Conservation (phyloP, 345 rosid species). For the Laguncularia racemosa region DNA sequence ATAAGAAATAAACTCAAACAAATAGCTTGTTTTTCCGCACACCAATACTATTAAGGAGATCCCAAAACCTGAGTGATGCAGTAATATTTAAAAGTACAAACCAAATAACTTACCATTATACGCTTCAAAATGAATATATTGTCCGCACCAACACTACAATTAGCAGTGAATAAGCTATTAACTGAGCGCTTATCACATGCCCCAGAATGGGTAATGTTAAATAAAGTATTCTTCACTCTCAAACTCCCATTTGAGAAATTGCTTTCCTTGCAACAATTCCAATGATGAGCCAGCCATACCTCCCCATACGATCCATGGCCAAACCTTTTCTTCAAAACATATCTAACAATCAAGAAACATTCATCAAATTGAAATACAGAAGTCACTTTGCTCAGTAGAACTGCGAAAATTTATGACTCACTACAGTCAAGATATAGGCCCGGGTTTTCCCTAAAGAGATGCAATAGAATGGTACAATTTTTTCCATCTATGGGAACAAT, state of each 20-base stretch:
- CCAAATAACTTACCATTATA: constrained; percentile 60
- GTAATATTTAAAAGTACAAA: not conserved
- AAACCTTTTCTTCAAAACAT: constrained; percentile 72
- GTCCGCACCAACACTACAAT: constrained; percentile 33
- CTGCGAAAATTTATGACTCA: not conserved
- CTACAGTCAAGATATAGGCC: not conserved
- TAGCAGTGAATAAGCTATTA: constrained; percentile 27
- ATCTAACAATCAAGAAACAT: constrained; percentile 36
- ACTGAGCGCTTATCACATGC: constrained; percentile 20
- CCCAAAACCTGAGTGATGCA: no score
- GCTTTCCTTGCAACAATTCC: constrained; percentile 57
- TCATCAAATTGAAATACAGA: not conserved
- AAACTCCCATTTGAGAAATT: constrained; percentile 37
- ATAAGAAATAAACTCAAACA: no score
- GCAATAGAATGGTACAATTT: not conserved
- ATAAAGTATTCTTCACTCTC: constrained; percentile 30
- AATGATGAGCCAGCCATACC: constrained; percentile 88
- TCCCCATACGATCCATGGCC: constrained; percentile 95
- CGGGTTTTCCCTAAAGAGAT: not conserved
- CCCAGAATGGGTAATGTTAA: constrained; percentile 18
- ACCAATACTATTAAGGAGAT: no score
- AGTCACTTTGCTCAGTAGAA: not conserved
- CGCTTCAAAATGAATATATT: constrained; percentile 78
- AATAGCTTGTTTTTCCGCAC: no score
- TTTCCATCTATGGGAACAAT: not conserved